Evolutionary conservation across 1,284 basidiomycete genomes (phyloP).

Genomic region (Cutaneotrichosporon mucoides): DNA sequence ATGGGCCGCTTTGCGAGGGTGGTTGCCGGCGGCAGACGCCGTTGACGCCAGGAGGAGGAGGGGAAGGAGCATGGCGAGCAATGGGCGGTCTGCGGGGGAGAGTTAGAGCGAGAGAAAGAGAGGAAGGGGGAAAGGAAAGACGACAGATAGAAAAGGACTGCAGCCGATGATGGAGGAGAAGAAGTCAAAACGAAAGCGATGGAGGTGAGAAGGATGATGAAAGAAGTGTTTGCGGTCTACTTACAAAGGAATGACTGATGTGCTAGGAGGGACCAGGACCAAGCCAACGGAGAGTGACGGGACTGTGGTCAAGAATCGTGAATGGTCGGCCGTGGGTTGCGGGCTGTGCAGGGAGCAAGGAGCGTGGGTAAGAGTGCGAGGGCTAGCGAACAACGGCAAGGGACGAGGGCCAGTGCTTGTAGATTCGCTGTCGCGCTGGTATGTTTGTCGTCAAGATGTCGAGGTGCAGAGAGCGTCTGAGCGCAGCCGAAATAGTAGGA

Average conservation of each 20-base stretch:
- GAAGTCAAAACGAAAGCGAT: not conserved
- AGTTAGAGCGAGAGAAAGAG: not conserved
- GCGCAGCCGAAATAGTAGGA: no score
- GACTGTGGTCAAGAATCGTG: not conserved
- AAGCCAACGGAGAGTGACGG: no score
- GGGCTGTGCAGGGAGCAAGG: not conserved
- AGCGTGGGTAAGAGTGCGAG: not conserved
- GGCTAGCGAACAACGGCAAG: no score
- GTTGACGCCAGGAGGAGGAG: slow-evolving; percentile 7
- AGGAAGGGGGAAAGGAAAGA: not conserved
- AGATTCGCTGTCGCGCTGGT: no score
- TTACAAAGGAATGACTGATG: not conserved
- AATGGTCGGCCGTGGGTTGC: not conserved
- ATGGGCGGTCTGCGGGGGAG: not conserved
- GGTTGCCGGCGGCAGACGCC: not conserved
- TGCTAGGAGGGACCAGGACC: no score
- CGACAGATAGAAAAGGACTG: not conserved
- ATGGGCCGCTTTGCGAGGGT: slow-evolving; percentile 8
- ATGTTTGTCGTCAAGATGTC: no score
- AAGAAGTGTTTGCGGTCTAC: not conserved
- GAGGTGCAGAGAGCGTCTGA: no score
- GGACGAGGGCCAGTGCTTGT: no score
- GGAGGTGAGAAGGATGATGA: not conserved
- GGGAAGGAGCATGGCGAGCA: slow-evolving; percentile 12
- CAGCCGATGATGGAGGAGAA: not conserved